Percentiles rank a stretch among this genome's conserved stretches.
These are phyloP conservation scores for Phytophthora agathidicida DNA, from an alignment of 352 stramenopile species.

Conservation along the genomic window DNA sequence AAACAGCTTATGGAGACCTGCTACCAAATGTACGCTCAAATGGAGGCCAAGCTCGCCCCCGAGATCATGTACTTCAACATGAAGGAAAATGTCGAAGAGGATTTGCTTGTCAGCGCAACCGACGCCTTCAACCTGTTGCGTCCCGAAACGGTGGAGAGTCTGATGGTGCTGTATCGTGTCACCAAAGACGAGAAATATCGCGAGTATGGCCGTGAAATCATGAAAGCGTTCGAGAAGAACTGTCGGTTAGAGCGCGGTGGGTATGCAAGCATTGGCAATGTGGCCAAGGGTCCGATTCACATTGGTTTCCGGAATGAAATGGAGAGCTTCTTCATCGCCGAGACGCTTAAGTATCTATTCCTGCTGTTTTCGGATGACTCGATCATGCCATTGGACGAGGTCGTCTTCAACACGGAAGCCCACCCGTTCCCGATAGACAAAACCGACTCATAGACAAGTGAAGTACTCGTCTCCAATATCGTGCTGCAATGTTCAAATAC, in stretches of 20 bases:
- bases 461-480: conserved; percentile 18
- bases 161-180: conserved; percentile 92
- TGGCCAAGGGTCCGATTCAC: conserved; percentile 49
- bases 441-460: conserved; percentile 20
- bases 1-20: conserved; percentile 85
- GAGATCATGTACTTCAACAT: conserved; percentile 88
- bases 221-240: conserved; percentile 85
- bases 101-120: conserved; percentile 56
- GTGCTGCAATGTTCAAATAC: conserved; percentile 11
- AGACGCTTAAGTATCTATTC: conserved; percentile 96
- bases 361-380: conserved; percentile 89
- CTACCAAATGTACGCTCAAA: conserved; percentile 87
- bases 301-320: conserved; percentile 75
- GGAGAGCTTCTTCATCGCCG: conserved; percentile 93
- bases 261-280: conserved; percentile 69
- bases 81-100: conserved; percentile 45
- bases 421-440: conserved; percentile 78
- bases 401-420: conserved; percentile 91
- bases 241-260: conserved; percentile 65
- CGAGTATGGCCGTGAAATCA: conserved; percentile 86
- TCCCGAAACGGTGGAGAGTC: conserved; percentile 92
- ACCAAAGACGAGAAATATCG: conserved; percentile 91
- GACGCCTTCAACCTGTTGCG: conserved; percentile 89
- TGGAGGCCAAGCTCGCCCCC: conserved; percentile 83
- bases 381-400: conserved; percentile 81